Evolutionary conservation across 2,329 filamentous ascomycete species (phyloP).

Genomic region (Lasiodiplodia sp.): DNA sequence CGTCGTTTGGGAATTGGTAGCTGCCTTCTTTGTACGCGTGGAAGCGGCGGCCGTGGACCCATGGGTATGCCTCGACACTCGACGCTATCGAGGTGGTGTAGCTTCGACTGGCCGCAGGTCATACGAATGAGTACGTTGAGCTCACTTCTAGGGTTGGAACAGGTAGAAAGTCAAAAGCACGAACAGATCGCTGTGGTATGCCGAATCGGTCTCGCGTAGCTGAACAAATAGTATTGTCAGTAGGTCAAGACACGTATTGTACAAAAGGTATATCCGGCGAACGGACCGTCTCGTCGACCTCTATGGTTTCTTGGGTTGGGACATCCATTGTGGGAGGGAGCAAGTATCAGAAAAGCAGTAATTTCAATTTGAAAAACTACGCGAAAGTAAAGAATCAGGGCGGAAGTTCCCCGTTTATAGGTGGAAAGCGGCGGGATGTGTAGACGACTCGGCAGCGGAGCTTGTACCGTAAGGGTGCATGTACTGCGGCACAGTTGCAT

Average conservation of each 20-base stretch:
- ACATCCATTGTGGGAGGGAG: not conserved
- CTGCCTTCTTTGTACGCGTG: slow-evolving; percentile 45
- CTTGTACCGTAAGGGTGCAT: too few species aligned
- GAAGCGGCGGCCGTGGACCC: slow-evolving; percentile 44
- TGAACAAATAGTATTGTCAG: not conserved
- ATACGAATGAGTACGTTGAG: too few species aligned
- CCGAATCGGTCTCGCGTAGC: slow-evolving; percentile 1
- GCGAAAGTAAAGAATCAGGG: too few species aligned
- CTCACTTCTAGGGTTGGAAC: too few species aligned
- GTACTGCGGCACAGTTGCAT: too few species aligned
- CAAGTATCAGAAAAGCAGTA: too few species aligned
- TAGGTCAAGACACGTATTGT: not conserved
- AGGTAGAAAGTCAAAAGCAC: not conserved
- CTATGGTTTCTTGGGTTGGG: slow-evolving; percentile 5
- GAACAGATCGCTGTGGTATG: slow-evolving; percentile 15
- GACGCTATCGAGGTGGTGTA: slow-evolving; percentile 34
- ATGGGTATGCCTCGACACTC: slow-evolving; percentile 33
- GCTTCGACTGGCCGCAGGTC: not conserved
- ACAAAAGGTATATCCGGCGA: not conserved
- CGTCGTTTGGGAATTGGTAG: slow-evolving; percentile 36
- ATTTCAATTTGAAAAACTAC: too few species aligned
- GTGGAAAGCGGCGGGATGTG: too few species aligned
- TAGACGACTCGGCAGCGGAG: too few species aligned
- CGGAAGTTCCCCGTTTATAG: too few species aligned
- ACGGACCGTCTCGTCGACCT: slow-evolving; percentile 19